Evolutionary conservation across 768 basidiomycete genomes (phyloP).

Genomic region (Kwoniella dendrophila): DNA sequence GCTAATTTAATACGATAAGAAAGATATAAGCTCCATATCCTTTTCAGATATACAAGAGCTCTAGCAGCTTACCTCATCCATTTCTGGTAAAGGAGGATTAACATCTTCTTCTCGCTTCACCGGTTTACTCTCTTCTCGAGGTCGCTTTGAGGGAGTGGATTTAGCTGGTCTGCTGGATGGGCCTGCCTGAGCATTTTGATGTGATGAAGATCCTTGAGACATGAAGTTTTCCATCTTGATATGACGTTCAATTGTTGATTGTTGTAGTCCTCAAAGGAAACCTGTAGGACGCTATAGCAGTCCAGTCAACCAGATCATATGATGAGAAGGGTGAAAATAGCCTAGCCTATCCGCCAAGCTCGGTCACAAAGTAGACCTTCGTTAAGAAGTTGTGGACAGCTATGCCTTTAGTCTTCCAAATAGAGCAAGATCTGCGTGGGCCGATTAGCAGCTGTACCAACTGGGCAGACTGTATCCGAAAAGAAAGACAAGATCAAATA

Average conservation of each 20-base stretch:
- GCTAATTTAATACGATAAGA: slow-evolving; percentile 56
- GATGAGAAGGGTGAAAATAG: too few relatives aligned
- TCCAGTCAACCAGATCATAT: too few relatives aligned
- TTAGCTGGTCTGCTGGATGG: slow-evolving; percentile 3
- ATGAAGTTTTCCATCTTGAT: not conserved
- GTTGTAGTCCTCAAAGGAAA: not conserved
- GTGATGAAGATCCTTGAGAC: not conserved
- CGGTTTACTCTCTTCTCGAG: not conserved
- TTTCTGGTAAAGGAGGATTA: slow-evolving; percentile 19
- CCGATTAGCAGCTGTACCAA: not conserved
- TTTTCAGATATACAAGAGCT: not conserved
- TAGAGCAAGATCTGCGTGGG: not conserved
- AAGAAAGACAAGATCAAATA: too few relatives aligned
- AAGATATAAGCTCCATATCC: not conserved
- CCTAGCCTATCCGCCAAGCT: too few relatives aligned
- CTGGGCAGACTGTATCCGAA: too few relatives aligned
- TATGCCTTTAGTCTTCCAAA: too few relatives aligned
- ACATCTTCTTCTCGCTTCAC: slow-evolving; percentile 18
- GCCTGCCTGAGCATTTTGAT: not conserved
- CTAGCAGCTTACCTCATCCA: slow-evolving; percentile 32
- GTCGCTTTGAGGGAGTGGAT: slow-evolving; percentile 12
- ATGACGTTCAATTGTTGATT: not conserved
- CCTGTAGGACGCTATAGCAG: too few relatives aligned
- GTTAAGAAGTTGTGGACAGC: too few relatives aligned
- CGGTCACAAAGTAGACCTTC: too few relatives aligned